Conservation (phyloP, 1,284 basidiomycete species). For the Irpex rosettiformis region DNA sequence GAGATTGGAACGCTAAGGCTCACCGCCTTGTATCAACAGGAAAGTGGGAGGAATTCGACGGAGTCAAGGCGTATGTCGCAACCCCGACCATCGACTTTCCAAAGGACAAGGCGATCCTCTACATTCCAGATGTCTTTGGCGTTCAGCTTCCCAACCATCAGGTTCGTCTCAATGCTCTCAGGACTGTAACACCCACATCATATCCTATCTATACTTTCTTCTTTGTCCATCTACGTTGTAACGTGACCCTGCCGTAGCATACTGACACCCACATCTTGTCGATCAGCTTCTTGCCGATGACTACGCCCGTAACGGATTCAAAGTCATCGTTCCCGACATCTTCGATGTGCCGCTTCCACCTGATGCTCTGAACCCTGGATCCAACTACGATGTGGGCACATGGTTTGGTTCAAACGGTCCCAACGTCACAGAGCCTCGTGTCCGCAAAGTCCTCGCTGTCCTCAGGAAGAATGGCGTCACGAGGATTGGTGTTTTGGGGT, state of each 20-base stretch:
- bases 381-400: constrained; percentile 37
- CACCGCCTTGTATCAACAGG: constrained; percentile 18
- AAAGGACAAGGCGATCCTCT: constrained; percentile 51
- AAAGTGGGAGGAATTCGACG: constrained; percentile 40
- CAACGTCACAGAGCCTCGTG: constrained; percentile 39
- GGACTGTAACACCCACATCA: background rate
- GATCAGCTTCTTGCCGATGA: constrained; percentile 44
- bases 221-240: background rate
- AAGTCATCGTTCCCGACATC: constrained; percentile 43
- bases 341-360: constrained; percentile 37
- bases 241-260: background rate
- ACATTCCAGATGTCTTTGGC: constrained; percentile 51
- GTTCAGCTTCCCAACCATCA: constrained; percentile 41
- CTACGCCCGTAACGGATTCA: constrained; percentile 52
- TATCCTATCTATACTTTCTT: background rate
- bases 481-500: constrained; percentile 56
- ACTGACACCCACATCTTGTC: constrained; percentile 3
- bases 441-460: constrained; percentile 55
- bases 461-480: constrained; percentile 60
- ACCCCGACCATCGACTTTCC: constrained; percentile 42
- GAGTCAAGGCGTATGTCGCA: constrained; percentile 47
- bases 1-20: background rate
- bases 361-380: constrained; percentile 16
- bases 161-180: constrained; percentile 13
- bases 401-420: constrained; percentile 51